These are phyloP conservation scores for Ascochyta viciae-villosae DNA, from an alignment of 2,329 filamentous ascomycete genomes.

Conservation along the genomic window DNA sequence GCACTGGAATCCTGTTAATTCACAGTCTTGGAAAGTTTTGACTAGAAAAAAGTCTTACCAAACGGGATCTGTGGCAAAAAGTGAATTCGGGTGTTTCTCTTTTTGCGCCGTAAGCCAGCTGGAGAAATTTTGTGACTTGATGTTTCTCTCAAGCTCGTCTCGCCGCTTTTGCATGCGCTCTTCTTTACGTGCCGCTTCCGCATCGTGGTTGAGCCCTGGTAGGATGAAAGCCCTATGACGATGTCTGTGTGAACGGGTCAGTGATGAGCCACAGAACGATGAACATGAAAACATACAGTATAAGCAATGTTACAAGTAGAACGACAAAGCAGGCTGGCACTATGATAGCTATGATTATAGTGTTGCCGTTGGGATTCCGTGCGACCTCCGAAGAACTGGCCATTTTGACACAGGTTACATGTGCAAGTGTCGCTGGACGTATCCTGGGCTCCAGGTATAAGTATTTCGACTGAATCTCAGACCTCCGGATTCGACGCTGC, in stretches of 20 bases:
- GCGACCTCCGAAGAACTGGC: not conserved
- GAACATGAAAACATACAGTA: constrained; percentile 31
- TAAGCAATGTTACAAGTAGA: constrained; percentile 38
- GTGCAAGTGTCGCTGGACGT: not conserved
- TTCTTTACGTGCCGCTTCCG: constrained; percentile 25
- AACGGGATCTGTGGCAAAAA: constrained; percentile 29
- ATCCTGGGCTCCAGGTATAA: not conserved
- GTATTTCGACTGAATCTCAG: not conserved
- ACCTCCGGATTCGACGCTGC: constrained; percentile 14
- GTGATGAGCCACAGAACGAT: constrained; percentile 2
- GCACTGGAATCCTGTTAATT: constrained; percentile 32
- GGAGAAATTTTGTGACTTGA: constrained; percentile 43
- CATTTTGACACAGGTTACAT: not conserved
- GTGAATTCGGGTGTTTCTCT: constrained; percentile 24
- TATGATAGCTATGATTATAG: constrained; percentile 39
- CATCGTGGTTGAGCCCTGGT: constrained; percentile 22
- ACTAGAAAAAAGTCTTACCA: constrained; percentile 27
- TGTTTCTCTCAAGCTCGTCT: constrained; percentile 36
- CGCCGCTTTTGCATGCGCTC: constrained; percentile 37
- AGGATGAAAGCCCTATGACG: constrained; percentile 34
- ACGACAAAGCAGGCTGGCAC: constrained; percentile 42
- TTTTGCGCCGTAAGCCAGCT: constrained; percentile 42
- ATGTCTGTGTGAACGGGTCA: constrained; percentile 14
- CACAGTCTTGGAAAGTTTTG: not conserved
- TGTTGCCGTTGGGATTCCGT: constrained; percentile 17